Evolutionary conservation across 345 rosid species (phyloP), one percentile per base, ranked within the genome.

Genomic region (Citrus trifoliata): DNA sequence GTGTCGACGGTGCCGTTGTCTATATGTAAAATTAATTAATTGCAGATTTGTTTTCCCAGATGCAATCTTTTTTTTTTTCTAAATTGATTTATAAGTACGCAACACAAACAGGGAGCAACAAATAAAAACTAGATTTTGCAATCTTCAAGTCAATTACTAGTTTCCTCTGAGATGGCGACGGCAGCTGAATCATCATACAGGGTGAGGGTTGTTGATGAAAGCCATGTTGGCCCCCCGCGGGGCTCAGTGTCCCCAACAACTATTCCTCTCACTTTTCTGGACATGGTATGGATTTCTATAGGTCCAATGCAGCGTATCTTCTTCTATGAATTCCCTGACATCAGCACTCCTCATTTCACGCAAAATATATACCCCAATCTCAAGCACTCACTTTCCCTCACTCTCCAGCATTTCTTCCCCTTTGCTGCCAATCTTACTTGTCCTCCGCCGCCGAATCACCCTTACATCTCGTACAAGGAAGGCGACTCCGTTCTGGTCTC

Each of bases 401-500:
- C 87, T 73, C 92, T 88, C 62, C 82, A 73, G 38, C 85, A 72
- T 16, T 89, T 89, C 77, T 89, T 80, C 82, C 92, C 95, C 1
- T 80, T 65, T 7, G 87, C 87, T 0, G 87, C 82, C 66, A 81
- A 73, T 3, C 62, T 86, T 10, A 46, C 51, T 7, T 80, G 62
- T 70, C 86, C 84, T 4, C 80, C 81, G 1, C 55, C 70, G 16
- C 83, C 85, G 0, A 24, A 63, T 7, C 76, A 48, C 70, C 89
- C 89, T 0, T 82, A 67, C 30, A 60, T 88, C 10, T 40, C 42
- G 48, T 83, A 83, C 80, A 60, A 16, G 2, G 81, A 86, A 12
- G 86, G 77, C 9, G 83, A 80, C 75, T 83, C 80, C n/a, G 77
- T 85, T 53, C 4, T 66, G 10, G 74, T 89, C 75, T 69, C 58